Base-by-base conservation (phyloP, 164 flowering plant species). In the Tetrastigma voinierianum region DNA sequence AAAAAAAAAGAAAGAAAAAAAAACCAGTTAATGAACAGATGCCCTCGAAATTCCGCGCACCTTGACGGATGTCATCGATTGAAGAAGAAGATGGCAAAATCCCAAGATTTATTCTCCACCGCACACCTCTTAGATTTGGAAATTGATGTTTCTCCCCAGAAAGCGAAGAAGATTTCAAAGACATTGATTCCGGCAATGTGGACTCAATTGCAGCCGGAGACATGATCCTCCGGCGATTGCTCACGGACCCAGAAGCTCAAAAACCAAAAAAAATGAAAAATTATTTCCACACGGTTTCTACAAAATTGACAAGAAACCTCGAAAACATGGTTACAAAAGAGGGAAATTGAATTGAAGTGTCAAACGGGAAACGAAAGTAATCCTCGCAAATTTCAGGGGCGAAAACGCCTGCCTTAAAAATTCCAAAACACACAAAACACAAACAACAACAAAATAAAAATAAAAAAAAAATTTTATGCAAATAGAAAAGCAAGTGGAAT, bases 31-130 rank as follows among this genome's bases (percentile, higher is more conserved):
- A 17, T 43, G 12, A 13, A 40, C 23, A 49, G 15, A 9, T 76
- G 91, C 99, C 99, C 74, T 8, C 99, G 74, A 70, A 84, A 82
- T 78, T 95, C 90, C 14, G 99, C 97, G 0, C 83, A 17, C 87
- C 91, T 1, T 93, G 86, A 14, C 99, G 97, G 67, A 92, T 91
- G 74, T 89, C 88, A 63, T 87, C 96, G 18, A n/a, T 65, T 1
- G 89, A 72, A 61, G 85, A 67, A 72, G 80, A 76, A 57, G 84
- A 73, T 0, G 97, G 97, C 75, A 92, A 79, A 79, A 90, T 79
- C 70, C 96, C 93, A 54, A 95, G 86, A 83, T 87, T 77, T 40
- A 95, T 82, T 21, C 98, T 89, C 98, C 98, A 95, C 66, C 67
- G 85, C 5, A n/a, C n/a, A 46, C 98, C 83, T 78, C 98, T 84